These are phyloP conservation scores for Ilyonectria sp. DNA, from an alignment of 2,329 filamentous ascomycete genomes.

Conservation along the genomic window DNA sequence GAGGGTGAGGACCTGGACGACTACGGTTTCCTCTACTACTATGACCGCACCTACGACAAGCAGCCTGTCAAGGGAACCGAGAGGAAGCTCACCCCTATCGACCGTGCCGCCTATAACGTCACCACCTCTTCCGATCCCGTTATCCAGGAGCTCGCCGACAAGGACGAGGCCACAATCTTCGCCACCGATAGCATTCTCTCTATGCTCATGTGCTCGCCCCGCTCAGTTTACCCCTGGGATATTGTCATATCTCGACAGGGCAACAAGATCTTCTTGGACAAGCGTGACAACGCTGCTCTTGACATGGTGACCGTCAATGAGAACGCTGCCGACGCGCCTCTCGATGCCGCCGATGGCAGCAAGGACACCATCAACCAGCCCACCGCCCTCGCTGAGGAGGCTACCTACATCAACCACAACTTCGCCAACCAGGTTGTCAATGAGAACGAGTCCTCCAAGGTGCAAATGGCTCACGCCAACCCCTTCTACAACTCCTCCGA, in stretches of 20 bases:
- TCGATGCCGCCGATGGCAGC: conserved; percentile 91
- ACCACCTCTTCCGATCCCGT: conserved; percentile 96
- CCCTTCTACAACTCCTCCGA: conserved; percentile 97
- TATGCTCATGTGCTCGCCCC: conserved; percentile 98
- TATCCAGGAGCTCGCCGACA: conserved; percentile 96
- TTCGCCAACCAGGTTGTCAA: conserved; percentile 96
- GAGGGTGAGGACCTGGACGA: conserved; percentile 95
- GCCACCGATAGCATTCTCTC: conserved; percentile 97
- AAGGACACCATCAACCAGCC: conserved; percentile 97
- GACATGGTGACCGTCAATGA: conserved; percentile 99
- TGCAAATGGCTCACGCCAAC: conserved; percentile 89
- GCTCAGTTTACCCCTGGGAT: conserved; percentile 98
- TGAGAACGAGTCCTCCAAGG: conserved; percentile 84
- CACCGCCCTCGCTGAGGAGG: conserved; percentile 92
- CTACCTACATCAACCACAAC: conserved; percentile 99
- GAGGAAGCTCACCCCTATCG: conserved; percentile 88
- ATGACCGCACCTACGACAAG: conserved; percentile 97
- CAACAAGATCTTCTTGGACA: conserved; percentile 99
- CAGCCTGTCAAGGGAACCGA: conserved; percentile 89
- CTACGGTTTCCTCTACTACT: conserved; percentile 99
- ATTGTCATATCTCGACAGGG: conserved; percentile 93
- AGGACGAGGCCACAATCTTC: conserved; percentile 96
- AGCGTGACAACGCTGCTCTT: conserved; percentile 93
- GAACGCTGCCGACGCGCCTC: conserved; percentile 94
- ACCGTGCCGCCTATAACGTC: conserved; percentile 98